phyloP scores from a whole-genome alignment of 2,329 filamentous ascomycete genomes.

The Fragosphaeria purpurea region DNA sequence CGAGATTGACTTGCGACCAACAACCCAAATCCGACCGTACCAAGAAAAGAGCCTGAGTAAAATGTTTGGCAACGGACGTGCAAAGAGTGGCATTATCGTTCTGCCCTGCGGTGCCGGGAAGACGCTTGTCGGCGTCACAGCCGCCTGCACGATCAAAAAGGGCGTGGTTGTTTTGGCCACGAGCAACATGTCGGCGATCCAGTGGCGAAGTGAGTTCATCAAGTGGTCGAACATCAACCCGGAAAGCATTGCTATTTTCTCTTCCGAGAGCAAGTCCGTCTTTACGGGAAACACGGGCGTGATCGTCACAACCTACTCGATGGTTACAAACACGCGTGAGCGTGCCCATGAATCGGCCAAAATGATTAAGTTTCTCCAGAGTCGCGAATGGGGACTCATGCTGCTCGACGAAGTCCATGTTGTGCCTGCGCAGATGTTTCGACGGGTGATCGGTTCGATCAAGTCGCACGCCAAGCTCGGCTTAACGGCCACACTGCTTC shows the following conservation, averaged over 20 bases:
- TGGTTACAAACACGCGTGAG: constrained; percentile 87
- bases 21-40: constrained; percentile 82
- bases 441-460: constrained; percentile 83
- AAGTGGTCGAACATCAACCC: constrained; percentile 96
- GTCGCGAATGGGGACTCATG: constrained; percentile 93
- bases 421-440: constrained; percentile 90
- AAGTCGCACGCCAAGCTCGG: constrained; percentile 93
- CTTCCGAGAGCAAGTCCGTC: constrained; percentile 74
- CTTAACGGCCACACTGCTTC: constrained; percentile 81
- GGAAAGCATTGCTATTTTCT: constrained; percentile 88
- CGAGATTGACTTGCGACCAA: constrained; percentile 83
- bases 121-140: constrained; percentile 95
- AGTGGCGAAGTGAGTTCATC: constrained; percentile 92
- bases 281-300: constrained; percentile 88
- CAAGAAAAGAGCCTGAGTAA: constrained; percentile 97
- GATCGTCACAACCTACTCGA: constrained; percentile 94
- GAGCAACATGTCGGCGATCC: constrained; percentile 95
- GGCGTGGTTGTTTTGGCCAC: constrained; percentile 90
- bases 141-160: constrained; percentile 95
- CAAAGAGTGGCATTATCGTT: constrained; percentile 94
- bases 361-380: constrained; percentile 93
- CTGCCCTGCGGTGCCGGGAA: constrained; percentile 94
- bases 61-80: constrained; percentile 97
- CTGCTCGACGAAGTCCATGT: constrained; percentile 97
- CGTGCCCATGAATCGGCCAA: constrained; percentile 87